phyloP scores from a whole-genome alignment of 164 flowering plant genomes.

The Stephania japonica region DNA sequence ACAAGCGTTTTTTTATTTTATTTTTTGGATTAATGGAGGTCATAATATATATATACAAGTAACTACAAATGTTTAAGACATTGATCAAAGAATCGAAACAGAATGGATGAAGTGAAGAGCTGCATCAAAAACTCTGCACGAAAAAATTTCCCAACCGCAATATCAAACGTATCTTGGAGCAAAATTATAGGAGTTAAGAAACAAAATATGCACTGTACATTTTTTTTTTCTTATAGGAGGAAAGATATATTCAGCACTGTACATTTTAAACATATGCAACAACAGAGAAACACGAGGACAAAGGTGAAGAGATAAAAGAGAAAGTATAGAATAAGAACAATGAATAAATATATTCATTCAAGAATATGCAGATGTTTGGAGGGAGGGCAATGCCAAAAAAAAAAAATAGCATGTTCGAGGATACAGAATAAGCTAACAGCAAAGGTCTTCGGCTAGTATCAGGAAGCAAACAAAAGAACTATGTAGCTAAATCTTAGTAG shows the following conservation, averaged over 20 bases:
- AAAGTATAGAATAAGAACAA: neutral
- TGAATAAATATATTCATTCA: no score
- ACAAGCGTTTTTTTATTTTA: no score
- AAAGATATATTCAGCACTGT: no score
- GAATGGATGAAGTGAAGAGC: neutral
- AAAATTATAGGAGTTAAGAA: neutral
- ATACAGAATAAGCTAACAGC: neutral
- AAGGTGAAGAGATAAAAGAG: neutral
- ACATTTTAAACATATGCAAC: neutral
- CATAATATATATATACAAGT: no score
- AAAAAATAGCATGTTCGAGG: neutral
- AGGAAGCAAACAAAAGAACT: neutral
- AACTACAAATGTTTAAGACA: no score
- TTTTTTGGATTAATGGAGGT: no score
- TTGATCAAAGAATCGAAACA: neutral
- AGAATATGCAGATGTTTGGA: neutral
- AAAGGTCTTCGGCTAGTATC: neutral
- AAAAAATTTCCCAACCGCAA: neutral
- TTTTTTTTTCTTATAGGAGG: no score
- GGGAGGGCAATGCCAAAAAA: neutral
- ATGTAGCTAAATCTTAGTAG: neutral
- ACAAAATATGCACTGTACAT: no score
- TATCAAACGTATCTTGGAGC: neutral
- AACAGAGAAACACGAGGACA: neutral
- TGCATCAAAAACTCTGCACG: neutral